These are phyloP conservation scores for Leccinum barrowsii DNA, from an alignment of 768 basidiomycete species.

Conservation along the genomic window DNA sequence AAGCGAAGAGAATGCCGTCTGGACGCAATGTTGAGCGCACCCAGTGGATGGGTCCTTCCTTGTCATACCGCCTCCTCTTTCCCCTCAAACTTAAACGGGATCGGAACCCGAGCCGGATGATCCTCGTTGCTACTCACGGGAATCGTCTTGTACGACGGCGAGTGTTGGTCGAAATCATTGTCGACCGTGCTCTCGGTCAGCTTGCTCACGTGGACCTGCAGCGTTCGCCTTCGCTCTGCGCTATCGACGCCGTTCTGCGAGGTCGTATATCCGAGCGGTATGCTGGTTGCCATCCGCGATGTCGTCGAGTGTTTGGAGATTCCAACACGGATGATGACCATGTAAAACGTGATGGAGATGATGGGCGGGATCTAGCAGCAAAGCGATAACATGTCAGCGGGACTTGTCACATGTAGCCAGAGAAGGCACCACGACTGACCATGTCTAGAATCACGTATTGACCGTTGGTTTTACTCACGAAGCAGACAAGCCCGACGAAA, in stretches of 20 bases:
- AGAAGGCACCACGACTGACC: neutral
- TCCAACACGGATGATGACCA: slow-evolving; percentile 14
- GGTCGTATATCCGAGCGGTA: neutral
- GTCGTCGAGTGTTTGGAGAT: neutral
- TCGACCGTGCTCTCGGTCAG: neutral
- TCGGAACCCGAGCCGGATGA: neutral
- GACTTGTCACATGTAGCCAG: neutral
- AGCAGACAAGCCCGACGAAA: neutral
- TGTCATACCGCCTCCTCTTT: neutral
- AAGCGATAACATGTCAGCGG: neutral
- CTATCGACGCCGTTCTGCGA: too few relatives aligned
- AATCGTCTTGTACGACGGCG: neutral
- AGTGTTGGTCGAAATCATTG: neutral
- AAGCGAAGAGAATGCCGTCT: too few relatives aligned
- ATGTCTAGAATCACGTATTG: slow-evolving; percentile 4
- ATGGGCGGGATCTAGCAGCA: slow-evolving; percentile 8
- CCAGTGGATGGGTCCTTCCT: neutral
- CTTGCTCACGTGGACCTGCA: neutral
- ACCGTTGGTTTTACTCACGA: neutral
- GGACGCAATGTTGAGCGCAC: neutral
- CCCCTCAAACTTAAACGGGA: neutral
- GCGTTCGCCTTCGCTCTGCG: neutral
- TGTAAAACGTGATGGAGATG: slow-evolving; percentile 17
- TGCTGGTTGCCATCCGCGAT: neutral
- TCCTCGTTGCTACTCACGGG: neutral